Conservation (phyloP, 305 asterid species). For the Rubia occidens region DNA sequence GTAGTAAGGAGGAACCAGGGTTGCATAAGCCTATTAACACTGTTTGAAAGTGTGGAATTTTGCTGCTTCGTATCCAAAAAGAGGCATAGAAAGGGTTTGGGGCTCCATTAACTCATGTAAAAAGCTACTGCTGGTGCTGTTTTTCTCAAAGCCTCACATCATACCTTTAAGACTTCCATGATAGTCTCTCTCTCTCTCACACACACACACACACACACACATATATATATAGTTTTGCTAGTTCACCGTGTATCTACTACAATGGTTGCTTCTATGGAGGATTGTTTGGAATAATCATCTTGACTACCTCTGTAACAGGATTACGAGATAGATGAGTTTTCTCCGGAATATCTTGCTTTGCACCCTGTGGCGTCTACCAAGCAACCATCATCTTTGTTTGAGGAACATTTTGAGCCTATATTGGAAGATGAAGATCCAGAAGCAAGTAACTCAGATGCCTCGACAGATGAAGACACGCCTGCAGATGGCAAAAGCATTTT, state of each 20-base stretch:
- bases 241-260: no score
- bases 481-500: conserved; percentile 26
- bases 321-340: conserved; percentile 66
- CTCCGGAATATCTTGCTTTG: conserved; percentile 59
- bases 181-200: no score
- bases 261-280: background rate
- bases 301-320: conserved; percentile 41
- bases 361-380: conserved; percentile 66
- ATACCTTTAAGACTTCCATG: background rate
- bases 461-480: conserved; percentile 38
- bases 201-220: no score
- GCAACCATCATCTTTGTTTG: conserved; percentile 55
- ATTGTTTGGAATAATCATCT: conserved; percentile 8
- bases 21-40: background rate
- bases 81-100: background rate
- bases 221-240: background rate
- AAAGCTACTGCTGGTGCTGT: background rate
- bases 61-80: background rate
- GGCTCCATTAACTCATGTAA: background rate
- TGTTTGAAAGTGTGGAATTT: background rate
- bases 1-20: background rate
- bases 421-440: conserved; percentile 45
- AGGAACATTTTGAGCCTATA: conserved; percentile 73
- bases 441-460: conserved; percentile 50
- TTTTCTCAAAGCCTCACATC: background rate